phyloP scores from a whole-genome alignment of 2,329 filamentous ascomycete genomes.

The Phialophora chinensis region DNA sequence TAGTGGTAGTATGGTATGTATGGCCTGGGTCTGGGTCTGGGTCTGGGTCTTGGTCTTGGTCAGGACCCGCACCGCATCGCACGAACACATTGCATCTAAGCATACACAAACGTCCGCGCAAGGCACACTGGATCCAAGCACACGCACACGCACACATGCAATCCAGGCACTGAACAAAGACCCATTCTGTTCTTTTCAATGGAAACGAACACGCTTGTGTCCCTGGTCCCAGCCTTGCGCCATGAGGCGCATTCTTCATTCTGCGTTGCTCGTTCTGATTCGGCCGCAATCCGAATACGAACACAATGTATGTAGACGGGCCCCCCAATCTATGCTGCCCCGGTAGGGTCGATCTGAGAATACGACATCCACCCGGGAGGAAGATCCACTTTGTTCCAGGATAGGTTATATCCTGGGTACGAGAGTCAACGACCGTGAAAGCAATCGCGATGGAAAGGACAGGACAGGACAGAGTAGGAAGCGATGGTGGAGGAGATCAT shows the following conservation, averaged over 20 bases:
- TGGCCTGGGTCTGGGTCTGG: no score
- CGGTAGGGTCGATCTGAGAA: not conserved
- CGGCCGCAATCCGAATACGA: conserved; percentile 16
- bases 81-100: no score
- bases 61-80: no score
- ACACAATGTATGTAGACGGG: not conserved
- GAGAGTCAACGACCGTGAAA: not conserved
- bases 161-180: no score
- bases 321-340: not conserved
- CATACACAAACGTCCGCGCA: no score
- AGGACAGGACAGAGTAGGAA: not conserved
- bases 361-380: not conserved
- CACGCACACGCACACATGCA: no score
- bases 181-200: no score
- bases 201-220: no score
- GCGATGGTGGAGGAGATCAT: not conserved
- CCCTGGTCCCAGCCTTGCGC: not conserved
- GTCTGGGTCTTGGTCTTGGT: no score
- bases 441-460: not conserved
- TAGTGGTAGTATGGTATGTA: no score
- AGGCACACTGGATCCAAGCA: no score
- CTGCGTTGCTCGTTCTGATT: not conserved
- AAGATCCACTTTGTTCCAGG: not conserved
- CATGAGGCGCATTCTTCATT: not conserved
- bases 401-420: not conserved